phyloP scores from a whole-genome alignment of 2,329 filamentous ascomycete genomes.

The Ophiostoma angusticollis region DNA sequence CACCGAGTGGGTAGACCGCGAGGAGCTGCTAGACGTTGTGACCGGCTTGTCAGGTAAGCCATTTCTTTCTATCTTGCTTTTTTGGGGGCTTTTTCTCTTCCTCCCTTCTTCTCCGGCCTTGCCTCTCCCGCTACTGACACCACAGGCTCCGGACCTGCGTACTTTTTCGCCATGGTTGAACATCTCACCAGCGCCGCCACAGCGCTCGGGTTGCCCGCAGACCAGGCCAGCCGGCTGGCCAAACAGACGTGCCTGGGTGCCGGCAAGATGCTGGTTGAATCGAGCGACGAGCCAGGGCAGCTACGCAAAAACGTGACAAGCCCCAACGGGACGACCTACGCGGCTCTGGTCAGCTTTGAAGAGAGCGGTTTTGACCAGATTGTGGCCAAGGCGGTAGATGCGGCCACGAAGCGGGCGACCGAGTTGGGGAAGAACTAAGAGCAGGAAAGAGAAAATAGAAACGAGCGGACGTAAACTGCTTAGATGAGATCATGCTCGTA shows the following conservation, averaged over 20 bases:
- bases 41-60: constrained; percentile 36
- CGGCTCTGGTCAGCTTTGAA: constrained; percentile 36
- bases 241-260: constrained; percentile 39
- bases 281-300: constrained; percentile 31
- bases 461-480: background rate
- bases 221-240: constrained; percentile 36
- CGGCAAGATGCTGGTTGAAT: constrained; percentile 36
- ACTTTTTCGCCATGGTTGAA: constrained; percentile 41
- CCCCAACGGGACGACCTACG: constrained; percentile 38
- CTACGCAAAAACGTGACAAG: constrained; percentile 39
- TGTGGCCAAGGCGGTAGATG: constrained; percentile 33
- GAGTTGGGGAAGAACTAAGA: constrained; percentile 26
- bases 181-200: constrained; percentile 33
- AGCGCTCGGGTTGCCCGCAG: constrained; percentile 30
- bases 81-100: background rate
- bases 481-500: no score
- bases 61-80: no score
- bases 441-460: background rate
- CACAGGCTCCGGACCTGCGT: constrained; percentile 36
- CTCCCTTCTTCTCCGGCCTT: background rate
- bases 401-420: constrained; percentile 28
- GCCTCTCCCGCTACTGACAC: background rate
- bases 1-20: constrained; percentile 36
- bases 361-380: constrained; percentile 28
- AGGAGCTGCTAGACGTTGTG: constrained; percentile 37